Percentiles rank a stretch among this genome's conserved stretches.
These are phyloP conservation scores for Diutina sp. DNA, from an alignment of 1,139 yeast genomes.

Conservation along the genomic window DNA sequence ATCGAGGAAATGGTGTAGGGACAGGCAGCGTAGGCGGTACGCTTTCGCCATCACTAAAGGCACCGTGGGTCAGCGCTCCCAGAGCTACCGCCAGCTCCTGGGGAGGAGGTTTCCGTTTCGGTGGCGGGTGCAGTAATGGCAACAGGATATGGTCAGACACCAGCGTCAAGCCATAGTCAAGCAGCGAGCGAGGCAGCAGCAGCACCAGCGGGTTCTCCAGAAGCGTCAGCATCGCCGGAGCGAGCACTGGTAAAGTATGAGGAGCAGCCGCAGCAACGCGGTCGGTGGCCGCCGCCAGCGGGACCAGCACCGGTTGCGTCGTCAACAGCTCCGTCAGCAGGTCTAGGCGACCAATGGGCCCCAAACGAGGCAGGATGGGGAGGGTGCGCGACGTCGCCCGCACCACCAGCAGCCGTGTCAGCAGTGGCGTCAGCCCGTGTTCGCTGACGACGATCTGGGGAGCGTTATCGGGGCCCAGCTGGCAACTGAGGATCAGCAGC, in stretches of 20 bases:
- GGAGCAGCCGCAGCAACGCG: neutral
- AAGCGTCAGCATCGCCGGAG: neutral
- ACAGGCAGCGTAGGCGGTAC: neutral
- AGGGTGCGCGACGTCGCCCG: neutral
- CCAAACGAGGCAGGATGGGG: neutral
- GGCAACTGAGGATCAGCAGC: neutral
- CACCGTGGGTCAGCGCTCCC: neutral
- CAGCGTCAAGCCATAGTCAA: neutral
- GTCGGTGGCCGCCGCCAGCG: slow-evolving; percentile 1
- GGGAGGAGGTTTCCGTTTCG: neutral
- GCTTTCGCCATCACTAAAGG: neutral
- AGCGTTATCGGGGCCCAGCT: neutral
- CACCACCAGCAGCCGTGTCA: neutral
- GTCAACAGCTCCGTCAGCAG: neutral
- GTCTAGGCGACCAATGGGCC: neutral
- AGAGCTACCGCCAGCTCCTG: neutral
- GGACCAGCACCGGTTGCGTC: neutral
- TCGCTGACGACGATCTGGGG: neutral
- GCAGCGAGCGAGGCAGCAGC: neutral
- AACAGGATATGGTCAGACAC: neutral
- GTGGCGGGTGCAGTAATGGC: neutral
- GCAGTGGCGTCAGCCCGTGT: neutral
- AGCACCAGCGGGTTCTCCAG: neutral
- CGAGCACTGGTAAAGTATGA: neutral
- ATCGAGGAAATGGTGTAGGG: neutral